Evolutionary conservation across 2,329 filamentous ascomycete genomes (phyloP), one percentile per base, ranked within the genome.

Genomic region (Fusarium guadeloupense): DNA sequence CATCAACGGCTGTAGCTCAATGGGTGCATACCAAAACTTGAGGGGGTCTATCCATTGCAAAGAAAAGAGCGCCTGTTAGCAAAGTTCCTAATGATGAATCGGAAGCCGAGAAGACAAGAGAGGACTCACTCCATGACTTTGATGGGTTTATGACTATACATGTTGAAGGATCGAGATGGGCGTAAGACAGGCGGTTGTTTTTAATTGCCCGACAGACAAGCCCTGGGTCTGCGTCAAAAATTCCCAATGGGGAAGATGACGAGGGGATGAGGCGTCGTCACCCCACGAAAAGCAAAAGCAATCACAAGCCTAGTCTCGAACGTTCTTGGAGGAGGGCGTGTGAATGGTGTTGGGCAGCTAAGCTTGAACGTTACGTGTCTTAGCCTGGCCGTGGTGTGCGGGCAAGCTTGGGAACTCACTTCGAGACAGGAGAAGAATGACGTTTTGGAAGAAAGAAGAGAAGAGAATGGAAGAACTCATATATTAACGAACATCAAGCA

Each of bases 121-220:
- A 37, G 34, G 39, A 52, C 75, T 72, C 66, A 77, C 75, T 76
- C 73, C 73, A 77, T 72, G 64, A 70, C 68, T 69, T 67, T 72
- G 56, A 77, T 75, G 63, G 73, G 71, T 54, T 76, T 76, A 49
- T 74, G 75, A 34, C 69, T 70, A 61, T 74, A 76, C 72, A 75
- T 75, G 64, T 51, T 62, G 65, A 31, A 35, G 21, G 44, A 51
- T 54, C 52, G 47, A 33, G 39, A 44, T 49, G 46, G 49, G 55
- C 23, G 51, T 19, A 59, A 57, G 23, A 49, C 31, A 31, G 44
- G 40, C 43, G 33, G 55, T 41, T 67, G 37, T 39, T 45, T 61
- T 67, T 63, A 62, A 30, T 54, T 55, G 50, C 45, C 54, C 40
- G 52, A 64, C 42, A 39, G 34, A 59, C 54, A 59, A 62, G 58